phyloP scores from a whole-genome alignment of 2,329 filamentous ascomycete species.

The Sclerotinia borealis region DNA sequence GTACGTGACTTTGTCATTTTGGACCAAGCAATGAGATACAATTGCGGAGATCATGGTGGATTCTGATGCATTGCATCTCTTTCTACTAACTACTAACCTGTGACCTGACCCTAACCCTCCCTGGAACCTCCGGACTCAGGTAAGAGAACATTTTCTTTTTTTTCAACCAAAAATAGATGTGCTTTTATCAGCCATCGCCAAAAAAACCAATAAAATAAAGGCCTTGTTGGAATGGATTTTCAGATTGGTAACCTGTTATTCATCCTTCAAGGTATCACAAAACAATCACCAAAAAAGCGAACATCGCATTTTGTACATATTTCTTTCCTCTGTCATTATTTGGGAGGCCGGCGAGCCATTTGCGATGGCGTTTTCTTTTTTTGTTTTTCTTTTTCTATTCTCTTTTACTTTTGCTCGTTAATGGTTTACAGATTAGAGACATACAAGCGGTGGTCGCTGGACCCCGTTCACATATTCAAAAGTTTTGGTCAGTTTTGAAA shows the following conservation, averaged over 20 bases:
- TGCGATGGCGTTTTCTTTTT: too few relatives aligned
- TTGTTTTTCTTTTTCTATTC: background rate
- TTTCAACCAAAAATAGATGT: slow-evolving; percentile 9
- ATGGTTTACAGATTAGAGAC: slow-evolving; percentile 11
- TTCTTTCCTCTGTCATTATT: background rate
- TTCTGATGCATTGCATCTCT: background rate
- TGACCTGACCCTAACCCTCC: slow-evolving; percentile 6
- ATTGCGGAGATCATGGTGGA: background rate
- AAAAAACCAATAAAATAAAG: slow-evolving; percentile 10
- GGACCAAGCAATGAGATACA: background rate
- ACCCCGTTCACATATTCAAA: background rate
- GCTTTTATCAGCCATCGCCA: slow-evolving; percentile 7
- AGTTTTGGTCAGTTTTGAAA: background rate
- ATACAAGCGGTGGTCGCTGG: slow-evolving; percentile 7
- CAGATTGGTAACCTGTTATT: slow-evolving; percentile 9
- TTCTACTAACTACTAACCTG: slow-evolving; percentile 9
- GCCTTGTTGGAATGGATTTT: background rate
- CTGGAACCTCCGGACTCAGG: slow-evolving; percentile 1
- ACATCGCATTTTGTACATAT: slow-evolving; percentile 9
- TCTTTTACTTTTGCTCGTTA: slow-evolving; percentile 5
- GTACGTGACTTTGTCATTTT: background rate
- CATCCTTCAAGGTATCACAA: slow-evolving; percentile 8
- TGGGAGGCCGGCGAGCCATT: background rate
- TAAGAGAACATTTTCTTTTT: background rate
- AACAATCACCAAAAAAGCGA: slow-evolving; percentile 13